Evolutionary conservation across 768 basidiomycete genomes (phyloP).

Genomic region (Dioszegia aurantiaca): DNA sequence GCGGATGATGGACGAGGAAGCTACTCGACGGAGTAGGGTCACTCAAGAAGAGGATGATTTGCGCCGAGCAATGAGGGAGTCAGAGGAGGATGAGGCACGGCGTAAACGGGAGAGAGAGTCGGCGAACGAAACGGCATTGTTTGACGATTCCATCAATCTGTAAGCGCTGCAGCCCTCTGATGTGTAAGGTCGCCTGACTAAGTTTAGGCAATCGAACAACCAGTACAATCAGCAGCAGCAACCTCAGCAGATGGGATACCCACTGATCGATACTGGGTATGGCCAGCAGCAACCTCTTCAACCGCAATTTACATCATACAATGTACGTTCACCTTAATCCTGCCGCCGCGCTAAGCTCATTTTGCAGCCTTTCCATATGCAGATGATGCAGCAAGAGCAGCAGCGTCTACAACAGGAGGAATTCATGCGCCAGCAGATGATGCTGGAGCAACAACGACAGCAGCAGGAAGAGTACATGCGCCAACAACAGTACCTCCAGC

Average conservation of each 20-base stretch:
- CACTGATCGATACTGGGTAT: conserved; percentile 46
- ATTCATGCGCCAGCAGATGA: conserved; percentile 56
- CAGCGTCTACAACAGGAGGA: conserved; percentile 55
- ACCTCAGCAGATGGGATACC: conserved; percentile 53
- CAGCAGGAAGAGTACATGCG: conserved; percentile 53
- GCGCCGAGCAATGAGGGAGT: conserved; percentile 73
- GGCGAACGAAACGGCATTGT: conserved; percentile 69
- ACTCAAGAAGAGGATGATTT: conserved; percentile 77
- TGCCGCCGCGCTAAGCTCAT: too few species aligned
- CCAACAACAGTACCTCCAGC: conserved; percentile 40
- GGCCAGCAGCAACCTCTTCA: conserved; percentile 72
- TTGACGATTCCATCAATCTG: conserved; percentile 82
- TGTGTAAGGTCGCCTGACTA: too few species aligned
- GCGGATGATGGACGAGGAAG: conserved; percentile 69
- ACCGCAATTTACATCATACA: conserved; percentile 87
- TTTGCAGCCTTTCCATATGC: conserved; percentile 64
- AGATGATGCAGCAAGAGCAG: conserved; percentile 77
- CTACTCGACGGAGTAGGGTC: conserved; percentile 53
- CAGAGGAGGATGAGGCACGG: conserved; percentile 83
- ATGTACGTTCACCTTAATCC: conserved; percentile 52
- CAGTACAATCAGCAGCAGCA: conserved; percentile 39
- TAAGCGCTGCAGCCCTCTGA: too few species aligned
- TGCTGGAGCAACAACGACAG: conserved; percentile 51
- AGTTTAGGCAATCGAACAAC: conserved; percentile 21
- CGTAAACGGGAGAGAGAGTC: conserved; percentile 69